Percentiles rank a stretch among this genome's conserved stretches.
phyloP scores from a whole-genome alignment of 2,329 filamentous ascomycete species.

The Cryoendolithus antarcticus region DNA sequence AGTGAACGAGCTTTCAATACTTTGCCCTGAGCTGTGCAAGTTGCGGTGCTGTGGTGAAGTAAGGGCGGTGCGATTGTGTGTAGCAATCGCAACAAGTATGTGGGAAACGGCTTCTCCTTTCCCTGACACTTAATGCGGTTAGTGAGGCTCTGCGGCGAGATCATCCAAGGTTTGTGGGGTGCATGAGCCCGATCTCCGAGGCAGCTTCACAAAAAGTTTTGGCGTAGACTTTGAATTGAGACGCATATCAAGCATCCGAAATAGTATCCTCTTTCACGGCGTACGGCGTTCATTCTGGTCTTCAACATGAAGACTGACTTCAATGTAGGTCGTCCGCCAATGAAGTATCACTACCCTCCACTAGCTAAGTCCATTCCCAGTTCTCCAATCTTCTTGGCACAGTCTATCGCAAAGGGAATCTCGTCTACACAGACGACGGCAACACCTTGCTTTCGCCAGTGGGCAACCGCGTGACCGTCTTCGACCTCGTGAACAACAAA shows the following conservation, averaged over 20 bases:
- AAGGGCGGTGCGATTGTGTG: too few species aligned
- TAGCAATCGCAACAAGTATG: too few species aligned
- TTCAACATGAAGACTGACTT: slow-evolving; percentile 96
- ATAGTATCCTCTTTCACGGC: too few species aligned
- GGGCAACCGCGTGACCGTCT: slow-evolving; percentile 88
- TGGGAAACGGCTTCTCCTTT: too few species aligned
- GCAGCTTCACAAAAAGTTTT: too few species aligned
- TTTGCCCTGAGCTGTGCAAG: too few species aligned
- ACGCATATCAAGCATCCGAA: too few species aligned
- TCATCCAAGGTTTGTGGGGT: not conserved
- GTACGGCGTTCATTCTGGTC: not conserved
- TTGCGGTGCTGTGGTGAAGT: too few species aligned
- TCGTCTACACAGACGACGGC: slow-evolving; percentile 92
- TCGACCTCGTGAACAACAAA: slow-evolving; percentile 90
- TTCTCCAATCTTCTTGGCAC: slow-evolving; percentile 98
- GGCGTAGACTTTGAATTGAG: too few species aligned
- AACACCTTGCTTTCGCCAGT: slow-evolving; percentile 92
- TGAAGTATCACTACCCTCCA: not conserved
- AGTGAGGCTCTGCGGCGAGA: too few species aligned
- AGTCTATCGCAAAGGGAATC: slow-evolving; percentile 95
- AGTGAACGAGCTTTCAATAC: not conserved
- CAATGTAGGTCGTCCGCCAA: slow-evolving; percentile 48
- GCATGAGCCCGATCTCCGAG: not conserved
- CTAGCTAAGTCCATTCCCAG: slow-evolving; percentile 34
- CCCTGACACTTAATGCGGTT: too few species aligned